These are phyloP conservation scores for Euphrasia confusa DNA, from an alignment of 257 asterid genomes.

Conservation along the genomic window DNA sequence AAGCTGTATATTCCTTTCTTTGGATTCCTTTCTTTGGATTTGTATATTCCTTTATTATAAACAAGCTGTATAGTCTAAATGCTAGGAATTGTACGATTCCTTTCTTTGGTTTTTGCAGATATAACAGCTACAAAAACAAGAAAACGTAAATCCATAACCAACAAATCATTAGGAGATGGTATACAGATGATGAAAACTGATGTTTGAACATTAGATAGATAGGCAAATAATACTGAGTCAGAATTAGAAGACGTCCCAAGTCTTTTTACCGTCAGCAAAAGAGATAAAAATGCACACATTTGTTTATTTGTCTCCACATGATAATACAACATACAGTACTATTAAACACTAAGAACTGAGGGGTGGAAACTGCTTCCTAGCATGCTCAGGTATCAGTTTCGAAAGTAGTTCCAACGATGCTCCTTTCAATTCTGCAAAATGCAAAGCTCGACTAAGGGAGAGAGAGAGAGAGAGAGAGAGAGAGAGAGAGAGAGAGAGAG, in stretches of 20 bases:
- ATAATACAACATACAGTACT: slow-evolving; percentile 14
- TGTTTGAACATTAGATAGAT: slow-evolving; percentile 21
- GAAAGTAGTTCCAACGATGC: slow-evolving; percentile 57
- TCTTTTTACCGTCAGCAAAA: not conserved
- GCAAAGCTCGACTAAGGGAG: slow-evolving; percentile 5
- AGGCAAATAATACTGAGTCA: slow-evolving; percentile 19
- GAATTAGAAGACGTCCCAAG: not conserved
- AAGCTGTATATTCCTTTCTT: too few relatives aligned
- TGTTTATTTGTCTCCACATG: slow-evolving; percentile 16
- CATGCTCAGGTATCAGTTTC: slow-evolving; percentile 69
- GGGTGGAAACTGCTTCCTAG: slow-evolving; percentile 52
- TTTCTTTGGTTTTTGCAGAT: too few relatives aligned
- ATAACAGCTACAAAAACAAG: too few relatives aligned
- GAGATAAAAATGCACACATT: not conserved
- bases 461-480: too few relatives aligned
- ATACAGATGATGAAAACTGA: not conserved
- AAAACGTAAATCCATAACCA: too few relatives aligned
- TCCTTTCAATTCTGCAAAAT: slow-evolving; percentile 61
- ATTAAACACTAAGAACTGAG: slow-evolving; percentile 31
- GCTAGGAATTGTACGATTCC: too few relatives aligned
- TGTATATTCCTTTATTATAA: too few relatives aligned
- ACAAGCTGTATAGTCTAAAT: too few relatives aligned
- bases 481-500: too few relatives aligned
- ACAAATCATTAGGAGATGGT: too few relatives aligned
- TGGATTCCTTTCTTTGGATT: too few relatives aligned